Evolutionary conservation across 768 basidiomycete genomes (phyloP), one percentile per base, ranked within the genome.

Genomic region (Botryobasidium botryosum): DNA sequence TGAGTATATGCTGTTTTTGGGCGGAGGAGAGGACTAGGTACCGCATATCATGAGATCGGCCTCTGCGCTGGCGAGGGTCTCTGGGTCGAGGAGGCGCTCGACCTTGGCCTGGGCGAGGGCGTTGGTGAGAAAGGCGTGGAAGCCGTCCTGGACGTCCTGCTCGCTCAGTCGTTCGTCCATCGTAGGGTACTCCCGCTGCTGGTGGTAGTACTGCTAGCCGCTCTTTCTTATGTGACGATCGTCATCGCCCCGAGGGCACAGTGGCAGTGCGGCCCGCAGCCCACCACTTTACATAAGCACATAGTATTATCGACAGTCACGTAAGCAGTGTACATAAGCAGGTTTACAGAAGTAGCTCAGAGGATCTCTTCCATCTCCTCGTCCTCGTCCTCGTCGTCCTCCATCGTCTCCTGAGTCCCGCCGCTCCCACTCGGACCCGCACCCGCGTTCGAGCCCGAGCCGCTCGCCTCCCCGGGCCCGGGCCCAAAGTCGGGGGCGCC

Each of bases 41-140:
- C 85, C 84, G 56, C 80, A 77, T 47, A 88, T 79, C 83, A 87
- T 87, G 25, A 88, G 60, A 65, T 88, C 84, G 0, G 68, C 72
- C 61, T 85, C 80, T 8, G 82, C 86, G 36, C 75, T 78, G 28
- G 76, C 77, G 4, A 88, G 64, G 1, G 83, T 59, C 33, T 83
- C 76, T 5, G 71, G 71, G 55, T 82, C 79, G 27, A 90, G 63
- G 2, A 90, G 64, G 3, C 65, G 62, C 59, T 90, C 86, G 0
- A 68, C 70, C 55, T 82, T 85, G 0, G 85, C 86, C 44, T 69
- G 65, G 0, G 79, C 69, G 8, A 88, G 62, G 0, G 82, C 82
- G 1, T 77, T 79, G 53, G 78, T 79, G 53, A 87, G 72, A 53
- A 81, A 88, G 55, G 70, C 72, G 61, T 87, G 84, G 57, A 88